These are phyloP conservation scores for Gymnopus androsaceus DNA, from an alignment of 1,284 basidiomycete species.

Conservation along the genomic window DNA sequence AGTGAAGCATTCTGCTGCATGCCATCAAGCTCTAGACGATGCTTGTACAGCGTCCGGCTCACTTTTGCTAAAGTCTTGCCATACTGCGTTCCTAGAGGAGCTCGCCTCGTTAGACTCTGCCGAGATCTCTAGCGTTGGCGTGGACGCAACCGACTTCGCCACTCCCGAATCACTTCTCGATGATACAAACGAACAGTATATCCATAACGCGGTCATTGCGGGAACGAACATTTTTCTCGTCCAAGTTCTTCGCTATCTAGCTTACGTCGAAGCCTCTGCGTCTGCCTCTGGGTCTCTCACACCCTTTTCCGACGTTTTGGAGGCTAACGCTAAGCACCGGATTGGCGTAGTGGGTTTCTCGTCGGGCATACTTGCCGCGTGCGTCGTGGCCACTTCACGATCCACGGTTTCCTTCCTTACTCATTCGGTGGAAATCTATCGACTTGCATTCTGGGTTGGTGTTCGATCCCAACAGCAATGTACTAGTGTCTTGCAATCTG, in stretches of 20 bases:
- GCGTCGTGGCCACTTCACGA: constrained; percentile 50
- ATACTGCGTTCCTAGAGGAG: too few relatives aligned
- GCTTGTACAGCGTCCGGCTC: constrained; percentile 38
- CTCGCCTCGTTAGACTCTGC: too few relatives aligned
- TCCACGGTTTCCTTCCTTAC: constrained; percentile 44
- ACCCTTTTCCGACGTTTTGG: constrained; percentile 38
- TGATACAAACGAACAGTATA: constrained; percentile 2
- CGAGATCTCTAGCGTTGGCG: too few relatives aligned
- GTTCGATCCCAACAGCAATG: constrained; percentile 50
- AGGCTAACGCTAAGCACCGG: constrained; percentile 31
- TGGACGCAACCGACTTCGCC: too few relatives aligned
- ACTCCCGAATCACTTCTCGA: constrained; percentile 42
- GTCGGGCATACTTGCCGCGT: constrained; percentile 62
- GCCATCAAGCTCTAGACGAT: constrained; percentile 41
- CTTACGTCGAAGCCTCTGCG: constrained; percentile 35
- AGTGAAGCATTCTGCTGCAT: constrained; percentile 33
- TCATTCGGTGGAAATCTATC: constrained; percentile 50
- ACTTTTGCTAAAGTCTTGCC: constrained; percentile 47
- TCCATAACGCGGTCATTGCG: constrained; percentile 51
- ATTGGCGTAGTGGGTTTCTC: constrained; percentile 61
- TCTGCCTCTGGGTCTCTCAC: constrained; percentile 27
- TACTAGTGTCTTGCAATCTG: constrained; percentile 20
- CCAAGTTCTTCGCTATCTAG: constrained; percentile 56
- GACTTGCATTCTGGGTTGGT: constrained; percentile 60
- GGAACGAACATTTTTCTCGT: constrained; percentile 50